phyloP scores from a whole-genome alignment of 2,329 filamentous ascomycete genomes.

The Diaporthe australafricana region DNA sequence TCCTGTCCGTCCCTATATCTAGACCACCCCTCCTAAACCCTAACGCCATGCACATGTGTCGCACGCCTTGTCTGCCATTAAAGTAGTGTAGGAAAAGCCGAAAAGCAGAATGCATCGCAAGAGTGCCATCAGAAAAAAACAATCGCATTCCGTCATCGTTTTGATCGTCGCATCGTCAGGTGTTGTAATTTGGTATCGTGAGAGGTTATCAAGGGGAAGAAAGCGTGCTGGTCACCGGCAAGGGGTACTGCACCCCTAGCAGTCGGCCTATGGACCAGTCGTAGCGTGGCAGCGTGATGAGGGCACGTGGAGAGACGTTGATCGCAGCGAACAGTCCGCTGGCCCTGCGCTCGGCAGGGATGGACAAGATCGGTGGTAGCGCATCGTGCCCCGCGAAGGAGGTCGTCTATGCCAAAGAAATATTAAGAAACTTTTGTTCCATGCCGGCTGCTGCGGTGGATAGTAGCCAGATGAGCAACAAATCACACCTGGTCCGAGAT shows the following conservation, averaged over 20 bases:
- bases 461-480: conserved; percentile 37
- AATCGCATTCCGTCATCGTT: conserved; percentile 31
- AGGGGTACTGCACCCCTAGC: not conserved
- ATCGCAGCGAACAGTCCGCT: conserved; percentile 19
- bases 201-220: conserved; percentile 33
- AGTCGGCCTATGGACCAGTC: not conserved
- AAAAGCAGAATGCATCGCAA: conserved; percentile 32
- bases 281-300: not conserved
- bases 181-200: conserved; percentile 37
- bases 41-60: conserved; percentile 33
- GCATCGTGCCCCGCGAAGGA: not conserved
- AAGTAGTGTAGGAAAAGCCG: conserved; percentile 23
- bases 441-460: conserved; percentile 32
- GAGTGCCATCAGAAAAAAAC: conserved; percentile 12
- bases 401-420: conserved; percentile 34
- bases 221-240: not conserved
- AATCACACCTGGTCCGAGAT: conserved; percentile 34
- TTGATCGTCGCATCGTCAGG: conserved; percentile 31
- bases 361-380: conserved; percentile 26
- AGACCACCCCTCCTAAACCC: conserved; percentile 15
- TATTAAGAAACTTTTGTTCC: conserved; percentile 34
- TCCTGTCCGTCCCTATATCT: conserved; percentile 27
- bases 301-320: not conserved
- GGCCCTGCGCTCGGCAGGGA: not conserved
- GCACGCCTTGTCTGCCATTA: conserved; percentile 27